A percentile compares a stretch with the other conserved stretches of the same genome.
Evolutionary conservation across 371 early-diverging fungal species (phyloP).

Genomic region (Amoeboaphelidium occidentale): DNA sequence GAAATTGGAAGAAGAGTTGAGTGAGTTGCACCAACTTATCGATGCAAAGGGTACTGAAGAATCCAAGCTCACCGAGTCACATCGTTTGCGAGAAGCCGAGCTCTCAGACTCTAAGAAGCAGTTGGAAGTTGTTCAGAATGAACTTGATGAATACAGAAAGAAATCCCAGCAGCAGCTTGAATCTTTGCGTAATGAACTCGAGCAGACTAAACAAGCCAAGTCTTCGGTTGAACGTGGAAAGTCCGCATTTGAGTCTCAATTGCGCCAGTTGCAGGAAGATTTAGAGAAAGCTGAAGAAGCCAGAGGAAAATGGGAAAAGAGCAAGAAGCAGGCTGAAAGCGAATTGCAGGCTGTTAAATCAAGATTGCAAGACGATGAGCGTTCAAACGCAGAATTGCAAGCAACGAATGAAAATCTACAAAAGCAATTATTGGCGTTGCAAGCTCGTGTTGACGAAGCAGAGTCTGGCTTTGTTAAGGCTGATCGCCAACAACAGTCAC

Average conservation of each 20-base stretch:
- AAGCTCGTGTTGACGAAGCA: slow-evolving; percentile 25
- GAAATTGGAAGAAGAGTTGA: slow-evolving; percentile 33
- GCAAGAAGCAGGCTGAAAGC: slow-evolving; percentile 21
- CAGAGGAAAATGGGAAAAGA: slow-evolving; percentile 21
- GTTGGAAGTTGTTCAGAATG: slow-evolving; percentile 22
- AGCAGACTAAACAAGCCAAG: slow-evolving; percentile 28
- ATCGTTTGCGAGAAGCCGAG: slow-evolving; percentile 50
- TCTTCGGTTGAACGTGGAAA: slow-evolving; percentile 22
- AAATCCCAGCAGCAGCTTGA: slow-evolving; percentile 19
- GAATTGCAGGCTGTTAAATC: slow-evolving; percentile 18
- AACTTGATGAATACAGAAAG: slow-evolving; percentile 33
- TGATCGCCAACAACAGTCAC: slow-evolving; percentile 27
- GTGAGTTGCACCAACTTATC: slow-evolving; percentile 26
- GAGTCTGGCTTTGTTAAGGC: slow-evolving; percentile 18
- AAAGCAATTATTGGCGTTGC: slow-evolving; percentile 18
- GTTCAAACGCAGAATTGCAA: slow-evolving; percentile 17
- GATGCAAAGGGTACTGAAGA: slow-evolving; percentile 49
- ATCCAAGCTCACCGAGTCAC: slow-evolving; percentile 34
- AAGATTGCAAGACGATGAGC: slow-evolving; percentile 19
- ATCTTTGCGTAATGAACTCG: slow-evolving; percentile 28
- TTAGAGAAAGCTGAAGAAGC: slow-evolving; percentile 23
- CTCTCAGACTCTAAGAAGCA: slow-evolving; percentile 30
- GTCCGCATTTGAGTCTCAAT: slow-evolving; percentile 20
- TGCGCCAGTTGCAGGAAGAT: slow-evolving; percentile 16
- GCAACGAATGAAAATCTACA: slow-evolving; percentile 23